phyloP scores from a whole-genome alignment of 495 filamentous ascomycete genomes.

The Achaetomiella virescens region DNA sequence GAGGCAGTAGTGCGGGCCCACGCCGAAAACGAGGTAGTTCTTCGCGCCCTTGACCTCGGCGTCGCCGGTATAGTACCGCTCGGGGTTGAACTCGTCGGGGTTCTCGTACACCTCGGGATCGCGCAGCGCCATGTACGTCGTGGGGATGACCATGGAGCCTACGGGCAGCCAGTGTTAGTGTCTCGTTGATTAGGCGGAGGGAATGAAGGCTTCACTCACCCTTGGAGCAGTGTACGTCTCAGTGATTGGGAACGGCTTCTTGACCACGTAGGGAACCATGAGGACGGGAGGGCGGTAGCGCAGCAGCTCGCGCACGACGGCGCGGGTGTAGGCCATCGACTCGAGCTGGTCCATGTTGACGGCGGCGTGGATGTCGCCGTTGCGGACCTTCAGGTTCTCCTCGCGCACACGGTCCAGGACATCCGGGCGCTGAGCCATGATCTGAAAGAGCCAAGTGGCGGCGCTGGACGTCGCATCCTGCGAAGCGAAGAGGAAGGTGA shows the following conservation, averaged over 20 bases:
- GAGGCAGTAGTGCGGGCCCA: slow-evolving; percentile 93
- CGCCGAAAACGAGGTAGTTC: slow-evolving; percentile 97
- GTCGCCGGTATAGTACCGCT: slow-evolving; percentile 85
- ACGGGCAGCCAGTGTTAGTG: background rate
- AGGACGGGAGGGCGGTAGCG: slow-evolving; percentile 94
- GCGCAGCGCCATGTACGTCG: slow-evolving; percentile 82
- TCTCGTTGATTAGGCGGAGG: background rate
- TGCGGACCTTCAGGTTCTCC: slow-evolving; percentile 74
- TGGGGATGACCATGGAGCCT: slow-evolving; percentile 82
- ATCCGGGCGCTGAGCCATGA: slow-evolving; percentile 89
- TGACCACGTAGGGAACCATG: slow-evolving; percentile 94
- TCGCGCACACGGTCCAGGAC: slow-evolving; percentile 84
- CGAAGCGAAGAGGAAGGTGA: slow-evolving; percentile 97
- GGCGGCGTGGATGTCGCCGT: slow-evolving; percentile 65
- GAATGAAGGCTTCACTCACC: slow-evolving; percentile 29
- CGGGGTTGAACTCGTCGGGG: slow-evolving; percentile 83
- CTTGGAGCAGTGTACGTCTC: slow-evolving; percentile 83
- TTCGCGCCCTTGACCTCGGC: slow-evolving; percentile 83
- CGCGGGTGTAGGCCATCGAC: slow-evolving; percentile 82
- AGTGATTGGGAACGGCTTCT: slow-evolving; percentile 92
- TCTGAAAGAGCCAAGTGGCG: slow-evolving; percentile 90
- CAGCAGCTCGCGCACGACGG: slow-evolving; percentile 86
- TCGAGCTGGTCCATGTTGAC: slow-evolving; percentile 82
- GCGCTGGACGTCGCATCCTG: slow-evolving; percentile 95
- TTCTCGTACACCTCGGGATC: slow-evolving; percentile 89